phyloP scores from a whole-genome alignment of 2,329 filamentous ascomycete genomes.

The Ophiostoma quercus region DNA sequence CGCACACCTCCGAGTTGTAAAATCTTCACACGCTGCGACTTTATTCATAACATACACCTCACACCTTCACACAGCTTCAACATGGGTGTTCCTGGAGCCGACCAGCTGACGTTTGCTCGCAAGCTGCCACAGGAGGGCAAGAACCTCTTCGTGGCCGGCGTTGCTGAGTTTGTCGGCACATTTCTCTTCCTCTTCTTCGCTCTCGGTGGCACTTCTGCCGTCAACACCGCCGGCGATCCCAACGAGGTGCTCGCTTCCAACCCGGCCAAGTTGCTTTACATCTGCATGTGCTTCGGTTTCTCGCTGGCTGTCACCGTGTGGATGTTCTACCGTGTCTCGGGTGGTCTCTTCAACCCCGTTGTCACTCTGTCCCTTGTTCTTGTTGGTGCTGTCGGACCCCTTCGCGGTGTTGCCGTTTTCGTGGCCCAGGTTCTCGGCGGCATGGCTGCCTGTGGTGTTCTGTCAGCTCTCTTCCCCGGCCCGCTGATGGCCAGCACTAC shows the following conservation, averaged over 20 bases:
- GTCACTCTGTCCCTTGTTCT: conserved; percentile 55
- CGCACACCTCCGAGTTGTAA: too few species aligned
- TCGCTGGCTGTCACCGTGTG: conserved; percentile 51
- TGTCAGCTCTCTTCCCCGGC: conserved; percentile 54
- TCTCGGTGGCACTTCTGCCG: conserved; percentile 31
- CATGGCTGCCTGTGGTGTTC: conserved; percentile 55
- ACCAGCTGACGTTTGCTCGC: conserved; percentile 20
- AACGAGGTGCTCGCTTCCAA: conserved; percentile 28
- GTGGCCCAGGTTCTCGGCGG: conserved; percentile 54
- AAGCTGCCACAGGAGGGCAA: conserved; percentile 25
- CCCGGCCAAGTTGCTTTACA: conserved; percentile 42
- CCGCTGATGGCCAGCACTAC: conserved; percentile 50
- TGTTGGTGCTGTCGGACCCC: conserved; percentile 50
- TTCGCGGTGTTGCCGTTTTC: conserved; percentile 49
- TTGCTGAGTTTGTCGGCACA: conserved; percentile 50
- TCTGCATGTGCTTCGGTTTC: conserved; percentile 47
- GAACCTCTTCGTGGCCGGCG: conserved; percentile 40
- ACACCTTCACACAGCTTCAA: background rate
- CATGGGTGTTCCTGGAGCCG: conserved; percentile 15
- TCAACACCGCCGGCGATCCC: conserved; percentile 29
- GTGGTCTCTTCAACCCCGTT: conserved; percentile 49
- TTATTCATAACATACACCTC: background rate
- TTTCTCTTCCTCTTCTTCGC: conserved; percentile 48
- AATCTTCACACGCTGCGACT: too few species aligned
- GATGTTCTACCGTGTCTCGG: conserved; percentile 52